Percentiles rank a stretch among this genome's conserved stretches.
Conservation (phyloP, 257 asterid species). For the Fraxinus excelsior region DNA sequence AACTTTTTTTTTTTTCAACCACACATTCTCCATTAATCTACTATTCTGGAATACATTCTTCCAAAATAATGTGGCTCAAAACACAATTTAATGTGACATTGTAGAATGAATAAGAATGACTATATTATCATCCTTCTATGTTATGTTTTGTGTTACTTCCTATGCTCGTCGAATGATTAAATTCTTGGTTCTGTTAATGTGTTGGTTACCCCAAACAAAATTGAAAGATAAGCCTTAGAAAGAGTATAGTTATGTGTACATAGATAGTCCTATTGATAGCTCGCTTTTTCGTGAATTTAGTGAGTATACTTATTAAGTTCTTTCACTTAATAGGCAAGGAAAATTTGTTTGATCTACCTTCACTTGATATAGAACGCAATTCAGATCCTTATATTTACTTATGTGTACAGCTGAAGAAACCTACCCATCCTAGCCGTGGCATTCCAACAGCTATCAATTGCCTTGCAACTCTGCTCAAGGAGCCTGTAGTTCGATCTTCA, state of each 20-base stretch:
- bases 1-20: no score
- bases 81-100: no score
- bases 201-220: constrained; percentile 1
- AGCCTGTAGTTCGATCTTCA: constrained; percentile 73
- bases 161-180: neutral
- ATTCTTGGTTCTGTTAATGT: neutral
- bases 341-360: neutral
- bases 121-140: neutral
- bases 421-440: constrained; percentile 79
- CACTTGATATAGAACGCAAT: constrained; percentile 7
- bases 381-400: constrained; percentile 20
- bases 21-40: no score
- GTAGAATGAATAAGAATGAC: neutral
- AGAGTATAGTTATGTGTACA: constrained; percentile 13
- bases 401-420: constrained; percentile 67
- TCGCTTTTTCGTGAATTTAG: neutral
- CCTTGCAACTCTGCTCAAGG: constrained; percentile 81
- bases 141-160: neutral
- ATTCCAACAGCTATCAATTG: constrained; percentile 74
- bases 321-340: constrained; percentile 11
- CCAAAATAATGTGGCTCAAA: no score
- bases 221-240: constrained; percentile 9
- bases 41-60: no score
- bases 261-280: neutral
- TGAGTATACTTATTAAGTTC: neutral